phyloP scores from a whole-genome alignment of 176 grass and related monocot species.

The Oryza glumipatula region DNA sequence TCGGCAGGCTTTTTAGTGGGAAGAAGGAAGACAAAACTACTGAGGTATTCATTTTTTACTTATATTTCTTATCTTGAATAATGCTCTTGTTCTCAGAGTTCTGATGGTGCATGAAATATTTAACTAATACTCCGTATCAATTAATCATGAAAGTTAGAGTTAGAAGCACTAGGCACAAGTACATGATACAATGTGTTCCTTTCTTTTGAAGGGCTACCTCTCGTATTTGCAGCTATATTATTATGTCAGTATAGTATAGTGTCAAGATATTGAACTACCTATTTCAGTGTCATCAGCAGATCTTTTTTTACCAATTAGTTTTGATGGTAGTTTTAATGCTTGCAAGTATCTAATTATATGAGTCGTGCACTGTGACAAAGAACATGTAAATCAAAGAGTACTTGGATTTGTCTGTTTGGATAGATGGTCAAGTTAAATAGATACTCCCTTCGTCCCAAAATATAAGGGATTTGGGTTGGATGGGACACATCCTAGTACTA shows the following conservation, averaged over 20 bases:
- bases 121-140: background rate
- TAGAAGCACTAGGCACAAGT: background rate
- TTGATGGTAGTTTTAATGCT: no score
- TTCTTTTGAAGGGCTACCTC: slow-evolving; percentile 14
- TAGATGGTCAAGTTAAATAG: no score
- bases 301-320: background rate
- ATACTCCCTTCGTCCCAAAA: no score
- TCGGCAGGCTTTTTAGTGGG: slow-evolving; percentile 46
- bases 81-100: background rate
- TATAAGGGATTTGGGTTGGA: no score
- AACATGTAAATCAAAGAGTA: no score
- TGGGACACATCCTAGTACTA: no score
- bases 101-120: background rate
- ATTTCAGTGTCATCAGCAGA: slow-evolving; percentile 1
- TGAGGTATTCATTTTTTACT: slow-evolving; percentile 51
- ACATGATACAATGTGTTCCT: background rate
- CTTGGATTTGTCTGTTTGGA: no score
- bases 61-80: background rate
- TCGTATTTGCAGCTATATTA: background rate
- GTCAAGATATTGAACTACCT: background rate
- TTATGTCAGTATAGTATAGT: background rate
- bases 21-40: slow-evolving; percentile 52
- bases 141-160: background rate
- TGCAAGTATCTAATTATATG: no score
- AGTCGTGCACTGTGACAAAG: no score